phyloP scores from a whole-genome alignment of 2,329 filamentous ascomycete species.

The Rhinocladiella similis region DNA sequence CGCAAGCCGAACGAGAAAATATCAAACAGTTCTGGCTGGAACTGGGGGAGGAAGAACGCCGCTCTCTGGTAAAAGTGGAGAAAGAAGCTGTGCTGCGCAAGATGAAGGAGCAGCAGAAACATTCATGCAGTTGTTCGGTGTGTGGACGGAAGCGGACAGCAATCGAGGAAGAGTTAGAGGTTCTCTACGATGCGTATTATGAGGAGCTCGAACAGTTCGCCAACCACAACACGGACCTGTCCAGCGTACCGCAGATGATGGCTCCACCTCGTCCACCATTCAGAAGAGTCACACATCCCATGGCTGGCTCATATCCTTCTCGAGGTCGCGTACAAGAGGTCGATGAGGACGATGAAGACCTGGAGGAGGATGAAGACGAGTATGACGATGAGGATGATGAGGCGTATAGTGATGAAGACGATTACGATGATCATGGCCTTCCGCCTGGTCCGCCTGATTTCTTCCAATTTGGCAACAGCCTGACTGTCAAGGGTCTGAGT shows the following conservation, averaged over 20 bases:
- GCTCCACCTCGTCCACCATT: slow-evolving; percentile 60
- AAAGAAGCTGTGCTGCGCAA: slow-evolving; percentile 97
- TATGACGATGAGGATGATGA: slow-evolving; percentile 68
- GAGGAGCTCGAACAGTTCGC: slow-evolving; percentile 97
- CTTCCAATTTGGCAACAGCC: slow-evolving; percentile 95
- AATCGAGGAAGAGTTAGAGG: slow-evolving; percentile 96
- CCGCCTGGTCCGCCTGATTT: slow-evolving; percentile 78
- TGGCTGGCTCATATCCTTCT: slow-evolving; percentile 53
- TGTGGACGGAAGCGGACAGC: slow-evolving; percentile 94
- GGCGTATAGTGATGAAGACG: slow-evolving; percentile 64
- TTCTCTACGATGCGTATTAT: slow-evolving; percentile 97
- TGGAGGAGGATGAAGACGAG: slow-evolving; percentile 55
- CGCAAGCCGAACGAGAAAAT: slow-evolving; percentile 88
- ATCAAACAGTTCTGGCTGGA: slow-evolving; percentile 99
- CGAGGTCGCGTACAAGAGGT: slow-evolving; percentile 67
- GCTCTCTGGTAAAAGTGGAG: slow-evolving; percentile 94
- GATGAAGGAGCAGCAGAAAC: slow-evolving; percentile 99
- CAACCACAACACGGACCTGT: slow-evolving; percentile 69
- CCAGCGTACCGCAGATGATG: slow-evolving; percentile 66
- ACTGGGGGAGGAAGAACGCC: slow-evolving; percentile 88
- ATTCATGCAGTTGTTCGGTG: slow-evolving; percentile 96
- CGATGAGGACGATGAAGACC: slow-evolving; percentile 55
- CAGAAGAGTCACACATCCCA: slow-evolving; percentile 36
- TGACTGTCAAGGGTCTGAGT: slow-evolving; percentile 79
- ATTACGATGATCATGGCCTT: slow-evolving; percentile 60